Conservation (phyloP, 352 stramenopile species). For the Phytophthora sansomeana region DNA sequence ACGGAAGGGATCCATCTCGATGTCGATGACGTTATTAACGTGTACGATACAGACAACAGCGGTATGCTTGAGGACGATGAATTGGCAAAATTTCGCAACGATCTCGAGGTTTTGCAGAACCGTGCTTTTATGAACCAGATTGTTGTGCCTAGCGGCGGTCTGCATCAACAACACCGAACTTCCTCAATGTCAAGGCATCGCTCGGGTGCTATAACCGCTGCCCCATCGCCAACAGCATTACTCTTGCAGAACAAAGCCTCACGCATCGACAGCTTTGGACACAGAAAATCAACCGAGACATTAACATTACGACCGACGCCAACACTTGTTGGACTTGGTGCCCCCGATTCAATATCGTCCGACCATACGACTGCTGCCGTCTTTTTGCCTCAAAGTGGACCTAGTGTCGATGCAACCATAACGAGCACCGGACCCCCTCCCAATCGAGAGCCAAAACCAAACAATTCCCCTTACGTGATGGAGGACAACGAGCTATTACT, state of each 20-base stretch:
- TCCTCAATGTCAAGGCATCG: slow-evolving; percentile 18
- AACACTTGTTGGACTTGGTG: neutral
- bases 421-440: neutral
- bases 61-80: slow-evolving; percentile 82
- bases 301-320: neutral
- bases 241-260: slow-evolving; percentile 31
- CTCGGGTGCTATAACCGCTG: slow-evolving; percentile 8
- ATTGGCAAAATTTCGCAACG: slow-evolving; percentile 70
- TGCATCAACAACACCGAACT: slow-evolving; percentile 21
- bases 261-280: slow-evolving; percentile 18
- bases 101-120: slow-evolving; percentile 79
- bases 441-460: slow-evolving; percentile 5
- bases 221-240: slow-evolving; percentile 23
- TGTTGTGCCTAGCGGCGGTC: slow-evolving; percentile 31
- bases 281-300: slow-evolving; percentile 4
- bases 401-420: slow-evolving; percentile 16
- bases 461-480: slow-evolving; percentile 21
- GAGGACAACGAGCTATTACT: slow-evolving; percentile 56
- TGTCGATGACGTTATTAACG: slow-evolving; percentile 81
- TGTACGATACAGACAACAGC: slow-evolving; percentile 84
- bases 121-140: slow-evolving; percentile 57
- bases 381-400: slow-evolving; percentile 5
- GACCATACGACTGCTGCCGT: neutral
- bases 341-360: neutral
- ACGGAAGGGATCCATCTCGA: slow-evolving; percentile 78